Percentiles rank a stretch among this genome's conserved stretches.
phyloP scores from a whole-genome alignment of 352 stramenopile genomes.

The Pythium aristosporum region DNA sequence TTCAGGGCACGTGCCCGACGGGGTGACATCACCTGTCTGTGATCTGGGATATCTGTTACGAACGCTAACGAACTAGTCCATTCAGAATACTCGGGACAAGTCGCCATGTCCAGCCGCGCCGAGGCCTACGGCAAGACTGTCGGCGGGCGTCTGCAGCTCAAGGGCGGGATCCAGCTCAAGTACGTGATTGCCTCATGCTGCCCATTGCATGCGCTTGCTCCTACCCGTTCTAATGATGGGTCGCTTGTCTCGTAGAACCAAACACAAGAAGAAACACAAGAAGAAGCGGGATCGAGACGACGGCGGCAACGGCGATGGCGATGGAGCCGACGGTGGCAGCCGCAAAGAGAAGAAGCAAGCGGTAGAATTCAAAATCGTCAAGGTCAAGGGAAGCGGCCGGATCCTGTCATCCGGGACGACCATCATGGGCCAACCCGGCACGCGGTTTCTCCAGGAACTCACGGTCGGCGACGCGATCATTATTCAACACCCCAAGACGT shows the following conservation, averaged over 20 bases:
- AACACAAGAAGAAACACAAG: constrained; percentile 57
- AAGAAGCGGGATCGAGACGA: constrained; percentile 44
- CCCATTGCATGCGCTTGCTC: constrained; percentile 15
- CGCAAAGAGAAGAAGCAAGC: constrained; percentile 30
- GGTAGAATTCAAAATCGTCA: constrained; percentile 70
- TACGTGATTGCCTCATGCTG: constrained; percentile 39
- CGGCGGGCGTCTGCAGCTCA: constrained; percentile 79
- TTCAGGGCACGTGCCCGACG: constrained; percentile 16
- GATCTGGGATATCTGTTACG: constrained; percentile 16
- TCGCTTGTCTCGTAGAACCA: constrained; percentile 25
- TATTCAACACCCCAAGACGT: constrained; percentile 84
- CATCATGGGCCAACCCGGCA: constrained; percentile 80
- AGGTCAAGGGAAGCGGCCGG: constrained; percentile 70
- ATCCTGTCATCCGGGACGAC: constrained; percentile 87
- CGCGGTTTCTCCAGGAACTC: constrained; percentile 85
- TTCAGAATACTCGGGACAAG: neutral
- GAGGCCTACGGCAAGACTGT: constrained; percentile 68
- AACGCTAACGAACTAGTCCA: constrained; percentile 15
- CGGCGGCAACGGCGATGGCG: constrained; percentile 17
- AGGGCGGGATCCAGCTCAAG: constrained; percentile 84
- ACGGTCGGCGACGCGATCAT: constrained; percentile 82
- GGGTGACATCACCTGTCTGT: constrained; percentile 2
- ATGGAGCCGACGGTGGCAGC: neutral
- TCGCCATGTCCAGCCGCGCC: constrained; percentile 3
- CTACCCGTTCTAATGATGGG: neutral